Conservation (phyloP, 2,329 filamentous ascomycete genomes). For the Penicillium sp. region DNA sequence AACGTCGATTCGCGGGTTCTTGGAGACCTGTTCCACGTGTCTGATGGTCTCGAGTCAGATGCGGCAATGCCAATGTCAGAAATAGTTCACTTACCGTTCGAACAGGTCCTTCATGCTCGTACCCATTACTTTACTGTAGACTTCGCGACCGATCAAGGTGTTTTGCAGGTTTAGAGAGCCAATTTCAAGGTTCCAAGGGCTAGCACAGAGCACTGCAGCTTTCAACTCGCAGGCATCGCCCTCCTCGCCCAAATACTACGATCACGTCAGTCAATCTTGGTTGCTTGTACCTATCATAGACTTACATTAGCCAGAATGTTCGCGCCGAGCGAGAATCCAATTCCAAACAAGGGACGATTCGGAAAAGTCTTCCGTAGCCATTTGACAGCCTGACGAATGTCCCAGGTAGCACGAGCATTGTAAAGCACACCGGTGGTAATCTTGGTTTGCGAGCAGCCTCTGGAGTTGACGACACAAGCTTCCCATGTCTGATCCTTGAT, state of each 20-base stretch:
- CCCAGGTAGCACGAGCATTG: conserved; percentile 92
- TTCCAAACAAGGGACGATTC: conserved; percentile 75
- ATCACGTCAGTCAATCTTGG: no score
- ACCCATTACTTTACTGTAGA: conserved; percentile 54
- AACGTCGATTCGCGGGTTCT: conserved; percentile 62
- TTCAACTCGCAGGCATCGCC: conserved; percentile 54
- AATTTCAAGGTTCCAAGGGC: conserved; percentile 57
- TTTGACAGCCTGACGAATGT: conserved; percentile 69
- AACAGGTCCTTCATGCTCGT: conserved; percentile 65
- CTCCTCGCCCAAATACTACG: conserved; percentile 82
- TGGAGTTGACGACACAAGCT: conserved; percentile 78
- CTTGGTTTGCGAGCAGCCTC: conserved; percentile 79
- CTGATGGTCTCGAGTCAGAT: no score
- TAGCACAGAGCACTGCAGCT: conserved; percentile 52
- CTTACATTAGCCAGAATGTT: conserved; percentile 93
- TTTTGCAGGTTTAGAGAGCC: conserved; percentile 44
- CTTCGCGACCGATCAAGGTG: conserved; percentile 47
- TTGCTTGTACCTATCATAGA: no score
- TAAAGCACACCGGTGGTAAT: conserved; percentile 80
- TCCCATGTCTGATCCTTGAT: conserved; percentile 68
- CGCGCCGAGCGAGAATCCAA: conserved; percentile 87
- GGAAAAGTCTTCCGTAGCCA: conserved; percentile 72
- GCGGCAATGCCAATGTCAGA: no score
- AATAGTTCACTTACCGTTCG: conserved; percentile 34
- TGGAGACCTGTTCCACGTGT: conserved; percentile 61